Base-by-base conservation (phyloP, 257 asterid genomes). In the Solanum stenotomum region DNA sequence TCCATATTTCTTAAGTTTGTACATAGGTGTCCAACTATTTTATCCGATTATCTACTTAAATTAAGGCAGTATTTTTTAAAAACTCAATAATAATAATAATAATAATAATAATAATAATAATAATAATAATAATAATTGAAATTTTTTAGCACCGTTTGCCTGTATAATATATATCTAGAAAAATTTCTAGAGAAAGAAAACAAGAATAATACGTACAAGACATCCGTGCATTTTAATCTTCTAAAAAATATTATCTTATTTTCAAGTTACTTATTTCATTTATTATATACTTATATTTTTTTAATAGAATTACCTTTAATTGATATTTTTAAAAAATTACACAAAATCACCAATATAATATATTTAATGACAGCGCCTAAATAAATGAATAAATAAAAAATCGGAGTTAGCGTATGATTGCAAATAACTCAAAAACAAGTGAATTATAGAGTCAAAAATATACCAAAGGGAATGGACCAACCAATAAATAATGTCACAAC, bases 321-420 rank as follows among this genome's bases (percentile, higher is more conserved):
- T 16, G 22, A 8, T 34, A 33, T n/a, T 63, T 67, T 7, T 34
- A 0, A 3, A 16, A 72, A 34, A 34, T 33, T 72, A 72, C 3
- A 33, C 16, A 10, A 18, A 31, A 20, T 18, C n/a, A 16, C 16
- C 2, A 27, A 68, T 27, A 27, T 25, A n/a, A 3, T 25, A 78
- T 78, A 78, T 78, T 25, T 9, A 79, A 25, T 44, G 25, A 27
- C 68, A 44, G 27, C 9, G 34, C 12, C 34, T 29, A 25, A 49
- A 15, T 49, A 49, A 49, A 49, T 49, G 59, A 46, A 15, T 38
- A 56, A 59, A 23, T 4, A 85, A 44, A 85, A 44, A 72, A 37
- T 56, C 6, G 85, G 34, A 78, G 90, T 87, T 92, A 91, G 94
- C 91, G 90, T 94, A 90, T 90, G 91, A 91, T 90, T 86, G 89